Base-by-base conservation (phyloP, 805 yeast species). In the Candida methanosorbosa region DNA sequence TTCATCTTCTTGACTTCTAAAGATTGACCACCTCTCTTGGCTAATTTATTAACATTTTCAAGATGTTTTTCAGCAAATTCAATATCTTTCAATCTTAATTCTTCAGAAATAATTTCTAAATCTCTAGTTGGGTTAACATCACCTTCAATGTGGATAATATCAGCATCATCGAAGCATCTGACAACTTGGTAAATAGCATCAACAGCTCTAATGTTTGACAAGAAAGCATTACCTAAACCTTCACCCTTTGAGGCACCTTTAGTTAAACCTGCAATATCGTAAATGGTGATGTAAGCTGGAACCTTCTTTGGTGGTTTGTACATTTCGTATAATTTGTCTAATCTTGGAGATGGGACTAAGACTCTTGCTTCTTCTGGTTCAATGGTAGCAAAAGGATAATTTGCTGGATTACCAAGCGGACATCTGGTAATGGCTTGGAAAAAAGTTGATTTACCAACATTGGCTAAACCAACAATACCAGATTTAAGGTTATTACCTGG, bases 321-420 rank as follows among this genome's bases (percentile, higher is more conserved):
- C 51, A 81, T 63, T 34, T 73, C 73, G 50, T 74, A 71, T 35
- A 92, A 71, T 41, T 69, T 72, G 51, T 90, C 94, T 52, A 92
- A 78, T 59, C 95, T 78, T 41, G 81, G 74, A 41, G 95, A 84
- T 50, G 96, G 96, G 40, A 92, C 97, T 46, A 79, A 76, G 36
- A 90, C 95, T 58, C 94, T 78, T 31, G 97, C 96, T 67, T 90
- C 96, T 66, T 92, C 97, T 36, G 98, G 97, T 49, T 90, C 96
- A 57, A 86, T 86, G 37, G 98, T 90, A 29, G 98, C 98, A 58
- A 86, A 90, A 18, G 98, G 98, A 60, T 88, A 90, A 62, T 90
- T 90, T 39, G 97, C 98, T 37, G 98, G 97, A 66, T 74, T 87
- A 43, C 98, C 97, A 46, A 92, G 67, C 32, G 88, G 86, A 48